Percentiles rank a stretch among this genome's conserved stretches.
These are phyloP conservation scores for Kodamaea jinghongensis DNA, from an alignment of 805 yeast species.

Conservation along the genomic window DNA sequence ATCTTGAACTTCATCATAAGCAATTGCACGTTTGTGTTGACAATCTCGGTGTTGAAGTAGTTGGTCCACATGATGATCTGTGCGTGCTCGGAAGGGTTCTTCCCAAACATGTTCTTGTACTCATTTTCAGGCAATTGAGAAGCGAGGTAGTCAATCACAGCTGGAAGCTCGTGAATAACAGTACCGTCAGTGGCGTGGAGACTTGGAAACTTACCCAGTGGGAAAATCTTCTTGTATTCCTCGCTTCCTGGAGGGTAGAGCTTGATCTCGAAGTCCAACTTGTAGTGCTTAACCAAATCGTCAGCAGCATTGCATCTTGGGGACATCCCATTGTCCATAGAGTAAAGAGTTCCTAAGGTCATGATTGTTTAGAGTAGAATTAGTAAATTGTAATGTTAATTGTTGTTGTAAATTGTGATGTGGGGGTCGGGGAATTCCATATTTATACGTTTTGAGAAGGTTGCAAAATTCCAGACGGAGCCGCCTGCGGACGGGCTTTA, in stretches of 20 bases:
- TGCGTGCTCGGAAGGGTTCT: background rate
- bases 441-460: too few species aligned
- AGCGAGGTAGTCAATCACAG: background rate
- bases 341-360: background rate
- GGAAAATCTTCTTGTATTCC: background rate
- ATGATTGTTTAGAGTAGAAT: background rate
- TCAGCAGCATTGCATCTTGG: background rate
- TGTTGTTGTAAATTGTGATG: too few species aligned
- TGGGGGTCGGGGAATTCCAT: too few species aligned
- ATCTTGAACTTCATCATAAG: background rate
- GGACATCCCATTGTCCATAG: background rate
- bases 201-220: background rate
- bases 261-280: background rate
- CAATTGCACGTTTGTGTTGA: background rate
- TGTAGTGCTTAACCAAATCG: conserved; percentile 1
- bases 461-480: too few species aligned
- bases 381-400: too few species aligned
- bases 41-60: background rate
- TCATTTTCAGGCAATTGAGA: background rate
- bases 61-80: background rate
- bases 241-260: background rate
- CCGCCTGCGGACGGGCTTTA: too few species aligned
- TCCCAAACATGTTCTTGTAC: conserved; percentile 1
- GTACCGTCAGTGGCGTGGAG: background rate
- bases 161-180: background rate